A percentile compares a stretch with the other conserved stretches of the same genome.
Conservation (phyloP, 2,329 filamentous ascomycete genomes). For the Albophoma yamanashiensis region DNA sequence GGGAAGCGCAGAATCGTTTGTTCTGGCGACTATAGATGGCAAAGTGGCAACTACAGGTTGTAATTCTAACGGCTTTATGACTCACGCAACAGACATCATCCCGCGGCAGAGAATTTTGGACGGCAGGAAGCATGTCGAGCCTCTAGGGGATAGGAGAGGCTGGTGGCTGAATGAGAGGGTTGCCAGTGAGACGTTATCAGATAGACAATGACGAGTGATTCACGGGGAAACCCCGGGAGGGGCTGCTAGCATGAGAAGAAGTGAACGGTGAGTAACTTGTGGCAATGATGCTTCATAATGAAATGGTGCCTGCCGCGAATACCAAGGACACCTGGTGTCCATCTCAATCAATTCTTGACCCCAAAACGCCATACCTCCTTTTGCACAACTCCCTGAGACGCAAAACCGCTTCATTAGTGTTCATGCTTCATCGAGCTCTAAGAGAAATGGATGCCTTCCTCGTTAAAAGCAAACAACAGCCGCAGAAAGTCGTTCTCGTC, state of each 20-base stretch:
- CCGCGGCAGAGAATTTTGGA: not conserved
- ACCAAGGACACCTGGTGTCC: not conserved
- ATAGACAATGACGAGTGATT: not conserved
- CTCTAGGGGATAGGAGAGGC: not conserved
- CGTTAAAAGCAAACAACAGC: conserved; percentile 72
- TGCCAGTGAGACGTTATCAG: not conserved
- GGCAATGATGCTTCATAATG: not conserved
- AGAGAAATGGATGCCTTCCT: conserved; percentile 86
- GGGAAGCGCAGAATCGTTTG: conserved; percentile 4
- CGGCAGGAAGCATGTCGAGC: not conserved
- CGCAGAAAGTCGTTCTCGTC: conserved; percentile 89
- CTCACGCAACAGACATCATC: not conserved
- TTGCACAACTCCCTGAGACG: not conserved
- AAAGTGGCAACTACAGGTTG: conserved; percentile 11
- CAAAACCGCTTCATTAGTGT: not conserved
- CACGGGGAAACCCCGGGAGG: not conserved
- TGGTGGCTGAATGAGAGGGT: not conserved
- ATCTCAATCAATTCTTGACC: not conserved
- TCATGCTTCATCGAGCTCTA: conserved; percentile 22
- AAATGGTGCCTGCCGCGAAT: not conserved
- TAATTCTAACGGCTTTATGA: conserved; percentile 15
- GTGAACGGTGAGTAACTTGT: not conserved
- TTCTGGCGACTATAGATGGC: conserved; percentile 11
- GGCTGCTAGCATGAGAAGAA: not conserved
- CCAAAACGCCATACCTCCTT: not conserved